Percentiles rank a stretch among this genome's conserved stretches.
Evolutionary conservation across 2,329 filamentous ascomycete genomes (phyloP).

Genomic region (Penicillium sp.): DNA sequence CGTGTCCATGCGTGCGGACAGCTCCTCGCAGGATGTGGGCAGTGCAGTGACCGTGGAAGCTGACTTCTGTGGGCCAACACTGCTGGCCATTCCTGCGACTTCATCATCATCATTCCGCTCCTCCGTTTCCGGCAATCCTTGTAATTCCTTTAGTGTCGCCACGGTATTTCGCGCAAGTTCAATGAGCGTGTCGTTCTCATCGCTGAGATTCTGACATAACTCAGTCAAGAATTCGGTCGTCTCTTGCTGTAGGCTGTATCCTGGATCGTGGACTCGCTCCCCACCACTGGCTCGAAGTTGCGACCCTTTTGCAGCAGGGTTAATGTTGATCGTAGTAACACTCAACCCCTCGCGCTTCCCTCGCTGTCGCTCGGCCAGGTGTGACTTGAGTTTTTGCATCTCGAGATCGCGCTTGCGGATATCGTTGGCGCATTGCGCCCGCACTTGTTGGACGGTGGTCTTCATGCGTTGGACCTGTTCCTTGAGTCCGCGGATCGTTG

Average conservation of each 20-base stretch:
- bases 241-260: constrained; percentile 76
- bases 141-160: constrained; percentile 64
- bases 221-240: constrained; percentile 89
- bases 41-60: constrained; percentile 44
- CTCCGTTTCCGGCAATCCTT: constrained; percentile 49
- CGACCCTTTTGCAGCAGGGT: constrained; percentile 42
- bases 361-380: constrained; percentile 71
- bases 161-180: constrained; percentile 71
- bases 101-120: constrained; percentile 35
- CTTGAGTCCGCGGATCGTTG: constrained; percentile 72
- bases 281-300: constrained; percentile 34
- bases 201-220: constrained; percentile 77
- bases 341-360: constrained; percentile 56
- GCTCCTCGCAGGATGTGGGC: constrained; percentile 65
- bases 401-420: constrained; percentile 87
- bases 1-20: constrained; percentile 72
- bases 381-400: constrained; percentile 84
- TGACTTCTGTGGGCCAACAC: constrained; percentile 24
- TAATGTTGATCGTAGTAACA: constrained; percentile 52
- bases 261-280: constrained; percentile 55
- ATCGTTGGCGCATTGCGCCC: constrained; percentile 85
- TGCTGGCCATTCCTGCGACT: constrained; percentile 29
- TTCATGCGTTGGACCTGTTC: constrained; percentile 83
- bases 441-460: constrained; percentile 76
- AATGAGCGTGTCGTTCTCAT: constrained; percentile 86